A percentile compares a stretch with the other conserved stretches of the same genome.
These are phyloP conservation scores for Acacia crassicarpa DNA, from an alignment of 306 rosid genomes.

Conservation along the genomic window DNA sequence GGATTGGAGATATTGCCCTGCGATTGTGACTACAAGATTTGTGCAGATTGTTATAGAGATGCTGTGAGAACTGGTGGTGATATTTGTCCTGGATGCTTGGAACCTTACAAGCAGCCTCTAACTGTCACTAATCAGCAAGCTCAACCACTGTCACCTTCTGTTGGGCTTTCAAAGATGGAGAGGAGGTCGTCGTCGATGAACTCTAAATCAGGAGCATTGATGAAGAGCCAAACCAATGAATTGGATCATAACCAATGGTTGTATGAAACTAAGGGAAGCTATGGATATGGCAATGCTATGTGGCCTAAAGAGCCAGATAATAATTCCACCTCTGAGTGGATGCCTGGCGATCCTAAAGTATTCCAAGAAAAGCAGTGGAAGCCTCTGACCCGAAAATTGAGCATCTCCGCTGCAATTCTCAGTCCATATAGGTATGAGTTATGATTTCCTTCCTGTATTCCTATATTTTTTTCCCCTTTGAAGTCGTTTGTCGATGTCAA, in stretches of 20 bases:
- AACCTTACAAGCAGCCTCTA: conserved; percentile 43
- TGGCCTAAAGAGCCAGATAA: conserved; percentile 57
- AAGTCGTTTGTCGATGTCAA: not conserved
- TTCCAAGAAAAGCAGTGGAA: conserved; percentile 61
- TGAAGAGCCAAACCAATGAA: conserved; percentile 49
- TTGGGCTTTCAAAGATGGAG: conserved; percentile 50
- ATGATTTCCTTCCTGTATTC: not conserved
- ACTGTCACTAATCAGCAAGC: not conserved
- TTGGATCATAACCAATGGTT: conserved; percentile 60
- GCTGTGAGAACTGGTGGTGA: conserved; percentile 48
- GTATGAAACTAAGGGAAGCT: conserved; percentile 68
- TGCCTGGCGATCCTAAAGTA: conserved; percentile 54
- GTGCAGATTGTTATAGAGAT: conserved; percentile 67
- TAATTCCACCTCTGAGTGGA: conserved; percentile 49
- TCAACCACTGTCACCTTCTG: conserved; percentile 34
- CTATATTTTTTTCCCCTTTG: not conserved
- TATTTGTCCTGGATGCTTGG: conserved; percentile 64
- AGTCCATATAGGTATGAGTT: conserved; percentile 70
- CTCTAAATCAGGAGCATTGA: conserved; percentile 40
- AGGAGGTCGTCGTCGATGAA: conserved; percentile 58
- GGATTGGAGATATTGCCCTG: conserved; percentile 69
- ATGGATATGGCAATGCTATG: conserved; percentile 81
- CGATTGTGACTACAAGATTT: conserved; percentile 63
- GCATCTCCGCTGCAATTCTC: conserved; percentile 64
- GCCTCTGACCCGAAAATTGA: conserved; percentile 58